Percentiles rank a stretch among this genome's conserved stretches.
Evolutionary conservation across 2,329 filamentous ascomycete genomes (phyloP).

Genomic region (Ceratocystis destructans): DNA sequence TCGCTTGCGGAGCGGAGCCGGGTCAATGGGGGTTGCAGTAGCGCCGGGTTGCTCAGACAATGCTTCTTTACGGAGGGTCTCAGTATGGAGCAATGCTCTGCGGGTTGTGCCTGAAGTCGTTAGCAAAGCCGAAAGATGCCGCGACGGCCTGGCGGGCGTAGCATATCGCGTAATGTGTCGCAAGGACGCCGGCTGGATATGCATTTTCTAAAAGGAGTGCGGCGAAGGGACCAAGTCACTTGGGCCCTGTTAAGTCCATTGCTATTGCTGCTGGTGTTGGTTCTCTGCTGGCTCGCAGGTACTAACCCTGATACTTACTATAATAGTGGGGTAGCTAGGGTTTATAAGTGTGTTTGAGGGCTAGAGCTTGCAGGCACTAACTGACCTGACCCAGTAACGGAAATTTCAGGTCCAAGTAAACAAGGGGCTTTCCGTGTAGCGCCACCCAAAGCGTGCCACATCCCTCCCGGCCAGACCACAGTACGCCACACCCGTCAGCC

Average conservation of each 20-base stretch:
- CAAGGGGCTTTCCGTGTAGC: no score
- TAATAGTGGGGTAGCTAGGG: background rate
- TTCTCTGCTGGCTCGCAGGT: background rate
- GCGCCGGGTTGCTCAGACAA: slow-evolving; percentile 18
- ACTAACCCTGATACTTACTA: background rate
- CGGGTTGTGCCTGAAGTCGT: background rate
- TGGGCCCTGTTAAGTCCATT: background rate
- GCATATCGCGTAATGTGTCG: background rate
- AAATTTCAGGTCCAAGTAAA: no score
- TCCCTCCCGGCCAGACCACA: background rate
- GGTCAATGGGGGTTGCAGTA: slow-evolving; percentile 19
- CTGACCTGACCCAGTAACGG: background rate
- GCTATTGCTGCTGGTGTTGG: background rate
- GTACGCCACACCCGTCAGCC: background rate
- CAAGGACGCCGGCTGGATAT: background rate
- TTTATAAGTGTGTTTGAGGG: background rate
- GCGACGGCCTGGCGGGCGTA: background rate
- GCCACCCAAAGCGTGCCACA: background rate
- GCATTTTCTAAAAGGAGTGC: background rate
- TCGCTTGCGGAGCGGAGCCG: slow-evolving; percentile 50
- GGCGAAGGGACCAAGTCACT: background rate
- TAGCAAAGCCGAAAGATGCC: background rate
- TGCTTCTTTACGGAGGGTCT: slow-evolving; percentile 17
- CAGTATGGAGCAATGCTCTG: slow-evolving; percentile 18
- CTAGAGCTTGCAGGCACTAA: background rate